Evolutionary conservation across 495 filamentous ascomycete species (phyloP).

Genomic region (Ascobolus immersus): DNA sequence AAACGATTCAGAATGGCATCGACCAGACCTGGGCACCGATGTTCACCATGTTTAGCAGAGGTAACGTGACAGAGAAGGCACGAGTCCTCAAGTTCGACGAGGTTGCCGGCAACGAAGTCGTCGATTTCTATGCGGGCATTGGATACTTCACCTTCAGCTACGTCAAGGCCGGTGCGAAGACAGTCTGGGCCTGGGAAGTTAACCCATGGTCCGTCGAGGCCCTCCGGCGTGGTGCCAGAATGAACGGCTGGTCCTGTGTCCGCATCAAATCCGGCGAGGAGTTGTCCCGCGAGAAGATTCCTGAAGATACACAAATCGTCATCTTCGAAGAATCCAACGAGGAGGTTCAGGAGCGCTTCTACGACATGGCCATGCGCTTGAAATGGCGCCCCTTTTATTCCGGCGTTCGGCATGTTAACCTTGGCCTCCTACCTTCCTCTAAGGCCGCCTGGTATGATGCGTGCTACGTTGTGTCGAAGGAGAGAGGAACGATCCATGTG

Average conservation of each 20-base stretch:
- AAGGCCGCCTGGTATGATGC: constrained; percentile 37
- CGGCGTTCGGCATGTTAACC: constrained; percentile 45
- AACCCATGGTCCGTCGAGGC: constrained; percentile 77
- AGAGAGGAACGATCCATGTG: constrained; percentile 46
- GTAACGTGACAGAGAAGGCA: constrained; percentile 68
- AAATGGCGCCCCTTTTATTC: no score
- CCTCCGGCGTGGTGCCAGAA: constrained; percentile 36
- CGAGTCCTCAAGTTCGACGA: constrained; percentile 35
- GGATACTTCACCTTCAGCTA: constrained; percentile 81
- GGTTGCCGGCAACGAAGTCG: no score
- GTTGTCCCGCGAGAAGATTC: no score
- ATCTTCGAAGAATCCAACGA: no score
- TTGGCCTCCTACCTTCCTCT: constrained; percentile 54
- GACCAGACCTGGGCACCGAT: constrained; percentile 64
- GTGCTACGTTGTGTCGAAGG: constrained; percentile 23
- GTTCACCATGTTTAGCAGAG: constrained; percentile 76
- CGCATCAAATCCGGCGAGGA: no score
- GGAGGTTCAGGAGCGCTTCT: no score
- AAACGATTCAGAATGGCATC: constrained; percentile 49
- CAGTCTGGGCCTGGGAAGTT: constrained; percentile 66
- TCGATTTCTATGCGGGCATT: constrained; percentile 77
- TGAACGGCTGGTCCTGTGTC: constrained; percentile 43
- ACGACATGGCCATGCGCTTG: no score
- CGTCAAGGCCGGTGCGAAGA: constrained; percentile 36
- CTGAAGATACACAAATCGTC: no score